A percentile compares a stretch with the other conserved stretches of the same genome.
Conservation (phyloP, 768 basidiomycete genomes). For the Lactarius pseudohatsudake region DNA sequence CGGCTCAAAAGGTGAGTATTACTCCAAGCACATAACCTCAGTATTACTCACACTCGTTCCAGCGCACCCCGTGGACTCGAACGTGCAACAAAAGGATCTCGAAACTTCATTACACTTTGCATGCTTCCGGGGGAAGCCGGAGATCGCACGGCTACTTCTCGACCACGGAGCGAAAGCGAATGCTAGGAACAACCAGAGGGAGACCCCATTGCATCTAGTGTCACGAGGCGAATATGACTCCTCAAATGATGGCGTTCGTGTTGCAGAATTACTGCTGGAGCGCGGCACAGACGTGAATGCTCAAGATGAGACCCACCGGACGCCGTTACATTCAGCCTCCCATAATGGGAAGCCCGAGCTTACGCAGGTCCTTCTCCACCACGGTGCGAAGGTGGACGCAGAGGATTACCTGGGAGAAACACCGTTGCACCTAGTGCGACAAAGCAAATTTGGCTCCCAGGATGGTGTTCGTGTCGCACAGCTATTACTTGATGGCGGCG, state of each 20-base stretch:
- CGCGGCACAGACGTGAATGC: no score
- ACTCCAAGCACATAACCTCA: background rate
- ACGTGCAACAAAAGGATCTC: background rate
- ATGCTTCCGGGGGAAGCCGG: background rate
- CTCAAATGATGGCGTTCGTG: background rate
- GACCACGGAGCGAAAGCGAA: background rate
- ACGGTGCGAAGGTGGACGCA: no score
- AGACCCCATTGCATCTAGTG: background rate
- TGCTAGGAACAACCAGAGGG: background rate
- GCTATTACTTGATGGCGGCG: no score
- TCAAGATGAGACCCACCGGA: no score
- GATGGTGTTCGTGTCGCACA: no score
- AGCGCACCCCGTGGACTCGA: background rate
- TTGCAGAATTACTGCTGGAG: background rate
- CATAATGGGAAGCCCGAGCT: no score
- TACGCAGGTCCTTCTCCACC: no score
- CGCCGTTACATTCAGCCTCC: no score
- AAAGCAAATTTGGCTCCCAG: no score
- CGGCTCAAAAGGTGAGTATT: background rate
- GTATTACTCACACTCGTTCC: background rate
- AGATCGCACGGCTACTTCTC: background rate
- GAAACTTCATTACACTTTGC: background rate
- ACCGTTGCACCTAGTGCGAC: no score
- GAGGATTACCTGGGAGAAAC: no score
- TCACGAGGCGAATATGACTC: background rate